Evolutionary conservation across 306 rosid species (phyloP), one percentile per base, ranked within the genome.

Genomic region (Prinsepia uniflora): DNA sequence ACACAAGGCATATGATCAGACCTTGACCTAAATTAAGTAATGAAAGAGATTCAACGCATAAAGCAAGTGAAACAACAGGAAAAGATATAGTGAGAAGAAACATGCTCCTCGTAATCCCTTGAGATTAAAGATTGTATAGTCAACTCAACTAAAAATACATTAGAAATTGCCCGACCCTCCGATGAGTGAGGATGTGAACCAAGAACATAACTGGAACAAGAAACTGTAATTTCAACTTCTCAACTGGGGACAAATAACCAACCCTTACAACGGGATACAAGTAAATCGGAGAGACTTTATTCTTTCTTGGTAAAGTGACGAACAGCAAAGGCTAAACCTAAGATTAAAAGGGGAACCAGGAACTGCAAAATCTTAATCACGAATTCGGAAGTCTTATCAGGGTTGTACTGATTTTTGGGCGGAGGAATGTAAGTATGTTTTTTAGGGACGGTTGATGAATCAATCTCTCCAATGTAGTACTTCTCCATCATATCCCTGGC

Each of bases 221-320:
- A 52, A 75, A 68, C 34, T 54, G 76, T 68, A 70, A 66, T 68
- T 77, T 22, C 75, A 72, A 75, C 72, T 63, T 47, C 30, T 60
- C 62, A 54, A 67, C 47, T 45, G 20, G 15, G 30, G 46, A 14
- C 24, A 70, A 77, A 70, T 66, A 74, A 63, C 67, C 59, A 60
- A 46, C 75, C 80, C 78, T 75, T 55, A 61, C n/a, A n/a, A 67
- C 64, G 74, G 72, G 66, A 7, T 8, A 2, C 19, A 47, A 0
- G 24, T 6, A 0, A 43, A 10, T 4, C n/a, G 52, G 7, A 30
- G 19, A 10, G 12, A 30, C 30, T 0, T 6, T 74, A 74, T 4
- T 95, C 96, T 77, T 89, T 89, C 87, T 90, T 95, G 90, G 99
- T 91, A 82, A 78, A 91, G 83, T 84, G 85, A 42, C 99, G 88